Percentiles rank a stretch among this genome's conserved stretches.
phyloP scores from a whole-genome alignment of 1,284 basidiomycete genomes.

The Sanguinoderma infundibulare region DNA sequence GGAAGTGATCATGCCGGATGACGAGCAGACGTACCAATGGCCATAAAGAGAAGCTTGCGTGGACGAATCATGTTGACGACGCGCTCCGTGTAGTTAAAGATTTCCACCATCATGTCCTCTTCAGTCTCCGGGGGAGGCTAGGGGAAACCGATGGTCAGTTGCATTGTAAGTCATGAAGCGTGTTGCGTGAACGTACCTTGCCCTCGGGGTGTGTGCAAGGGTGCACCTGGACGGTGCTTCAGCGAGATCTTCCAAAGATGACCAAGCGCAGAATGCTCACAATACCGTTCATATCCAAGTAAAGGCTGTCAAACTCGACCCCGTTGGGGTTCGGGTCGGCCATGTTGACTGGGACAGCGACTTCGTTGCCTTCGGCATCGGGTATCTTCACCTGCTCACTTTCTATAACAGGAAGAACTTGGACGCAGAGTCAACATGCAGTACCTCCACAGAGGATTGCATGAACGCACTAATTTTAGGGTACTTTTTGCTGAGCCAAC shows the following conservation, averaged over 20 bases:
- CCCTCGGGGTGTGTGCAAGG: conserved; percentile 99
- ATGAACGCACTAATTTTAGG: conserved; percentile 83
- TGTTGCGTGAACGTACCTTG: conserved; percentile 55
- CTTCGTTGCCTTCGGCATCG: conserved; percentile 68
- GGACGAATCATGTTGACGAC: conserved; percentile 98
- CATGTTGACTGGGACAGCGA: conserved; percentile 85
- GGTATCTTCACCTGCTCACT: conserved; percentile 77
- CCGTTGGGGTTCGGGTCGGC: conserved; percentile 93
- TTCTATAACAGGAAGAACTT: conserved; percentile 82
- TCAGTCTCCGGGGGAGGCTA: conserved; percentile 96
- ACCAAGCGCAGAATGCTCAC: conserved; percentile 41
- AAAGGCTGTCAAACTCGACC: conserved; percentile 94
- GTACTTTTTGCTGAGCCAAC: conserved; percentile 96
- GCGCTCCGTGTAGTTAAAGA: conserved; percentile 97
- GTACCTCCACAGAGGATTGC: neutral
- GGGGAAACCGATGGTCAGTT: neutral
- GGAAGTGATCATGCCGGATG: neutral
- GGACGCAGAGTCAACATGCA: conserved; percentile 5
- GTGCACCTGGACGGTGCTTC: conserved; percentile 72
- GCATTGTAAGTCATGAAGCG: neutral
- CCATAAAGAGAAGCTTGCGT: conserved; percentile 96
- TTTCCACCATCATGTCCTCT: conserved; percentile 99
- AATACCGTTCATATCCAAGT: conserved; percentile 94
- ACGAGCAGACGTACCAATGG: conserved; percentile 72
- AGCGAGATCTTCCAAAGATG: neutral